Conservation (phyloP, 2,329 filamentous ascomycete genomes). For the Pseudocercospora vitis region DNA sequence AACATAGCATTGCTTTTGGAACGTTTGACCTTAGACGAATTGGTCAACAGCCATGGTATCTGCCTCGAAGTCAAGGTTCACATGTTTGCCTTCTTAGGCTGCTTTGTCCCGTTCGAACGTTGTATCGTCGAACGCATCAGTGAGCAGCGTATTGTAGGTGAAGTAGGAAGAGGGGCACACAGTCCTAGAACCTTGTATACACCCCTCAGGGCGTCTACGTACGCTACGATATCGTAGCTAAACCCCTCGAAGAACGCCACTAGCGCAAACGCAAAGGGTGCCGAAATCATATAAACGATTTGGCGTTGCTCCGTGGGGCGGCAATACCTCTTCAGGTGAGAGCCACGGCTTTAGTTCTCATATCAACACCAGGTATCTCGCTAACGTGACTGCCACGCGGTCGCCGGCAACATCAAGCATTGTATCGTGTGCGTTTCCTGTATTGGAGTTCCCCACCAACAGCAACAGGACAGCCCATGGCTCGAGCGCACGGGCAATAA, state of each 20-base stretch:
- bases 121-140: conserved; percentile 26
- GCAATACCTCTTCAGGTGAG: conserved; percentile 34
- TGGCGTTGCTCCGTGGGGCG: conserved; percentile 36
- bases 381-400: conserved; percentile 23
- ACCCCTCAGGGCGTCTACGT: conserved; percentile 32
- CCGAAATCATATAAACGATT: conserved; percentile 33
- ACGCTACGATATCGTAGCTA: conserved; percentile 32
- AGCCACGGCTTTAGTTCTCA: conserved; percentile 4
- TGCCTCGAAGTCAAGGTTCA: conserved; percentile 23
- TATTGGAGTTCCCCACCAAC: conserved; percentile 40
- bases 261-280: conserved; percentile 28
- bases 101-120: conserved; percentile 25
- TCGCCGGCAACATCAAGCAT: conserved; percentile 24
- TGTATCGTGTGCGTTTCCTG: conserved; percentile 24
- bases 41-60: conserved; percentile 30
- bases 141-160: conserved; percentile 32
- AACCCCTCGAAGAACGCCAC: conserved; percentile 30
- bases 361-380: conserved; percentile 27
- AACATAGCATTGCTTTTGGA: neutral
- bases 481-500: neutral
- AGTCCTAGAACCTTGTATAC: conserved; percentile 36
- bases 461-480: conserved; percentile 21
- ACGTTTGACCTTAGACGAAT: neutral
- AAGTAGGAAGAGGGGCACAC: conserved; percentile 32
- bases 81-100: conserved; percentile 20